phyloP scores from a whole-genome alignment of 2,329 filamentous ascomycete species.

The Exophiala alcalophila region DNA sequence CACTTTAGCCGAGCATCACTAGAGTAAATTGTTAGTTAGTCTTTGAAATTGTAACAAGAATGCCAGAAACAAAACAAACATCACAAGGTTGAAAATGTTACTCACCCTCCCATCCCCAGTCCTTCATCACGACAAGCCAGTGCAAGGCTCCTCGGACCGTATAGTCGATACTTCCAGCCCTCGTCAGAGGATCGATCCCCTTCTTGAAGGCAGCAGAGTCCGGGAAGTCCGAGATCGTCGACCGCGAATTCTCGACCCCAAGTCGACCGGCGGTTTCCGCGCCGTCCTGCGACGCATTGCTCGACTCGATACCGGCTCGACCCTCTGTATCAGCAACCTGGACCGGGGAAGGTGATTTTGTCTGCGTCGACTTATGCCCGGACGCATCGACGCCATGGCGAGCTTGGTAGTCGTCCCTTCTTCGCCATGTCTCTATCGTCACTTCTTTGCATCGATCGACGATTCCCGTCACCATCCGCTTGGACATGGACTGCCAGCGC shows the following conservation, averaged over 20 bases:
- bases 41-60: too few relatives aligned
- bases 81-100: too few relatives aligned
- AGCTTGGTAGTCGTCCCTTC: constrained; percentile 54
- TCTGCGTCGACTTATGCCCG: background rate
- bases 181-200: constrained; percentile 24
- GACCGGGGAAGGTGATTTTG: background rate
- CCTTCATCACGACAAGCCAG: constrained; percentile 68
- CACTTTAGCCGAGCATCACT: too few relatives aligned
- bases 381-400: background rate
- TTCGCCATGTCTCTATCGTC: constrained; percentile 62
- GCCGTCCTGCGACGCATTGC: background rate
- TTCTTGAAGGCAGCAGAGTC: constrained; percentile 15
- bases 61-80: too few relatives aligned
- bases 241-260: background rate
- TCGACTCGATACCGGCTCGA: background rate
- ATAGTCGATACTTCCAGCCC: constrained; percentile 55
- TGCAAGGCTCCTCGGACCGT: constrained; percentile 63
- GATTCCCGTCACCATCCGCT: constrained; percentile 63
- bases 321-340: too few relatives aligned
- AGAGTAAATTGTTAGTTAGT: too few relatives aligned
- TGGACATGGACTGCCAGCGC: constrained; percentile 60
- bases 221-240: constrained; percentile 7
- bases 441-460: constrained; percentile 64
- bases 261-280: background rate
- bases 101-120: constrained; percentile 68